Base-by-base conservation (phyloP, 1,284 basidiomycete species). In the Leccinum pachyderme region DNA sequence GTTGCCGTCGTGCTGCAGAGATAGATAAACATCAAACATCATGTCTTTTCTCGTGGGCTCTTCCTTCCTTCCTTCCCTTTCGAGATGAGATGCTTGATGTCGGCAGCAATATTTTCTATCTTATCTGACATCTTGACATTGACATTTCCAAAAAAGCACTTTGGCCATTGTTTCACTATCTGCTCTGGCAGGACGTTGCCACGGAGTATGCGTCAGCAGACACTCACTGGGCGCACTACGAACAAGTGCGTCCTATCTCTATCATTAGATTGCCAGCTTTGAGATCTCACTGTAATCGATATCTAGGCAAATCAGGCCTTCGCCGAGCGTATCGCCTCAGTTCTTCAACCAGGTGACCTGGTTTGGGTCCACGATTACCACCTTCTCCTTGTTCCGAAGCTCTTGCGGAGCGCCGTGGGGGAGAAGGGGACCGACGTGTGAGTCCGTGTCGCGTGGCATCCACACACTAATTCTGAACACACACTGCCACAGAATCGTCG, bases 121-220 rank as follows among this genome's bases (percentile, higher is more conserved):
- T 32, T 43, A 53, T 37, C 32, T 49, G 49, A 56, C 27, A 39
- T 41, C 2, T 55, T 64, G 35, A 56, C 47, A 28, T 15, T 45
- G 11, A 32, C 43, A 12, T 41, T 12, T 8, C 31, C 37, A 22
- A 15, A 64, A 93, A 64, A 93, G 91, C 89, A 35, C 84, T 99
- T 50, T 99, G 96, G 96, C 97, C 96, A 0, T 78, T 98, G 28
- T 97, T 99, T 82, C 97, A 99, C 77, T 99, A 99, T 72, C 83
- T 99, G 55, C 87, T 98, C 54, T 98, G 95, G 95, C 93, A 97
- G 72, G 95, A 97, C 69, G 93, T 91, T 54, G 86, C 88, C 1
- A 86, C 85, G 29, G 89, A 91, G 67, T 86, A 86, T 59, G 84
- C 87, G 7, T 86, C 86, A 12, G 86, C 86, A n/a, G 95, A 98